Evolutionary conservation across 2,329 filamentous ascomycete species (phyloP), one percentile per base, ranked within the genome.

Genomic region (Colletotrichum tabaci): DNA sequence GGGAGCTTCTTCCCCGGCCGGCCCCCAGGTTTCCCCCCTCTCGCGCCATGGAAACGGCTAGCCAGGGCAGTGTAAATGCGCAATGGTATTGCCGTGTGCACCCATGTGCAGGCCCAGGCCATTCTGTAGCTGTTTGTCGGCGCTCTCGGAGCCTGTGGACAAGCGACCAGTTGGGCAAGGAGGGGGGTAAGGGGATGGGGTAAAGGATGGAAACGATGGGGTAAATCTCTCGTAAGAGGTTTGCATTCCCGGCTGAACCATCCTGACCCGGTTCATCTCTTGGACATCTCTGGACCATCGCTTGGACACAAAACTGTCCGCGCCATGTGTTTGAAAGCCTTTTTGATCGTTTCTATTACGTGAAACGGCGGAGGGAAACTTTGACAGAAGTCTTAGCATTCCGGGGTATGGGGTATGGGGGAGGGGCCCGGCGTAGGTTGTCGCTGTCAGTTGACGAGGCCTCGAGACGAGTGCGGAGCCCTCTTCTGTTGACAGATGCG

Each of bases 181-280:
- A 8, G 8, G 30, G 30, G 23, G 23, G 44, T 57, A 35, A 42
- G 16, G 18, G 18, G 57, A 55, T 55, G 47, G 64, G 56, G 47
- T 49, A 49, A 42, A 18, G 40, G 44, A 38, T 50, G 64, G 56
- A 57, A 52, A 38, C 57, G 50, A 71, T 67, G 64, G 46, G 46
- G 58, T 63, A 71, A 71, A 52, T 42, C 21, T 71, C 65, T 63
- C 65, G 68, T 68, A 68, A 71, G 23, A 68, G 68, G 8, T 68
- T 71, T 23, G 21, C 50, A 62, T 68, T 40, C 7, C 12, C 16
- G 21, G 38, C 65, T 44, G 64, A 58, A 68, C 68, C 56, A 46
- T 38, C 40, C 44, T 63, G 46, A 58, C 52, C 44, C 58, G 52
- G 55, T 63, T 49, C 26, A 23, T 49, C 18, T 21, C 16, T 35